These are phyloP conservation scores for Nematocida major DNA, from an alignment of 371 early-diverging fungal species.

Conservation along the genomic window DNA sequence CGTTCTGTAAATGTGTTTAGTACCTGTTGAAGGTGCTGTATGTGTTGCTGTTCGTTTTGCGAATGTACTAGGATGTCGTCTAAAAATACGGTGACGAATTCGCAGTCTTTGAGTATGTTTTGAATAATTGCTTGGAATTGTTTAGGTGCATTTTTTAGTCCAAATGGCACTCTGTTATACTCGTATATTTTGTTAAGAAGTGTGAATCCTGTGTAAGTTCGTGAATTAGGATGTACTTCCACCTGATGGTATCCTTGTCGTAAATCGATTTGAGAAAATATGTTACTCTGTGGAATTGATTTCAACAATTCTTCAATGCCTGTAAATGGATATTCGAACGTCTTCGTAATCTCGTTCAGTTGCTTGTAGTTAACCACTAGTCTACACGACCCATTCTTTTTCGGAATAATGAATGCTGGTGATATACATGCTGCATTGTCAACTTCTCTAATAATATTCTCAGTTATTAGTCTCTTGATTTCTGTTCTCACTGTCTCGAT, in stretches of 20 bases:
- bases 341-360: slow-evolving; percentile 63
- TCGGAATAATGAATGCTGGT: slow-evolving; percentile 53
- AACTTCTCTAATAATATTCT: background rate
- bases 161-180: slow-evolving; percentile 42
- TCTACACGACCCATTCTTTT: slow-evolving; percentile 62
- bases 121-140: slow-evolving; percentile 16
- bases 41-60: slow-evolving; percentile 1
- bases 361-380: slow-evolving; percentile 63
- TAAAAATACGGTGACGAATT: slow-evolving; percentile 21
- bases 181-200: background rate
- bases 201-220: slow-evolving; percentile 4
- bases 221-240: background rate
- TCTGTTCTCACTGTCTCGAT: background rate
- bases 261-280: slow-evolving; percentile 25
- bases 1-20: background rate
- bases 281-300: background rate
- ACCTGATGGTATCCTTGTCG: slow-evolving; percentile 27
- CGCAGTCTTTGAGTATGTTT: background rate
- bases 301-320: background rate
- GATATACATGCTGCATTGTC: background rate
- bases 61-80: slow-evolving; percentile 33
- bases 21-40: background rate
- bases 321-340: background rate
- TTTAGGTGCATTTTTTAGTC: slow-evolving; percentile 20
- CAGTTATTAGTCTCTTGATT: background rate